Evolutionary conservation across 1,284 basidiomycete genomes (phyloP).

Genomic region (Serendipita sp.): DNA sequence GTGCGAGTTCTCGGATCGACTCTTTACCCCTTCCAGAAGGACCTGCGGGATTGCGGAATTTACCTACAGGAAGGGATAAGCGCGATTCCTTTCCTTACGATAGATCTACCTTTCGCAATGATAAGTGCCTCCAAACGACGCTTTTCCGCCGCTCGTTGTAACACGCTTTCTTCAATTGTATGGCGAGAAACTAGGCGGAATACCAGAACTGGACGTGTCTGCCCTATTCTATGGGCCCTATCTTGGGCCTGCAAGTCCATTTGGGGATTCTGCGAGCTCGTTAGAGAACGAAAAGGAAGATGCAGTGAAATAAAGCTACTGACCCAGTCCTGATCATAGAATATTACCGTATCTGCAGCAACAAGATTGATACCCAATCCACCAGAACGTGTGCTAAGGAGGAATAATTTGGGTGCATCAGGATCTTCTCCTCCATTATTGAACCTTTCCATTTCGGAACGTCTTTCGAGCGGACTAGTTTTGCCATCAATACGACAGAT

Average conservation of each 20-base stretch:
- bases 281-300: conserved; percentile 10
- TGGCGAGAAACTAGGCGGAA: conserved; percentile 78
- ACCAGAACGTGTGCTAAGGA: conserved; percentile 85
- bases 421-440: conserved; percentile 56
- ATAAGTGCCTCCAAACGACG: conserved; percentile 85
- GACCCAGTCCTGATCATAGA: conserved; percentile 94
- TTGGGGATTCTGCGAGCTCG: conserved; percentile 63
- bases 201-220: conserved; percentile 76
- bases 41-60: conserved; percentile 53
- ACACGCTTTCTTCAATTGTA: conserved; percentile 84
- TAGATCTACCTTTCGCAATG: conserved; percentile 66
- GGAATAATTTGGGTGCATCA: conserved; percentile 65
- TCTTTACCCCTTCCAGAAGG: conserved; percentile 33
- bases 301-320: conserved; percentile 15
- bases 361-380: conserved; percentile 87
- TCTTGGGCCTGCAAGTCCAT: conserved; percentile 96
- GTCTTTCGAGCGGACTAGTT: conserved; percentile 64
- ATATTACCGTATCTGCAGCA: conserved; percentile 87
- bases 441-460: conserved; percentile 74
- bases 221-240: conserved; percentile 89
- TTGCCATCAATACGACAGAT: conserved; percentile 86
- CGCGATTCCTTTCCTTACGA: not conserved
- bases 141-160: conserved; percentile 65
- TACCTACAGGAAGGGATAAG: conserved; percentile 31
- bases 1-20: conserved; percentile 67